A percentile compares a stretch with the other conserved stretches of the same genome.
Evolutionary conservation across 1,284 basidiomycete genomes (phyloP).

Genomic region (Trichosporon ovoides): DNA sequence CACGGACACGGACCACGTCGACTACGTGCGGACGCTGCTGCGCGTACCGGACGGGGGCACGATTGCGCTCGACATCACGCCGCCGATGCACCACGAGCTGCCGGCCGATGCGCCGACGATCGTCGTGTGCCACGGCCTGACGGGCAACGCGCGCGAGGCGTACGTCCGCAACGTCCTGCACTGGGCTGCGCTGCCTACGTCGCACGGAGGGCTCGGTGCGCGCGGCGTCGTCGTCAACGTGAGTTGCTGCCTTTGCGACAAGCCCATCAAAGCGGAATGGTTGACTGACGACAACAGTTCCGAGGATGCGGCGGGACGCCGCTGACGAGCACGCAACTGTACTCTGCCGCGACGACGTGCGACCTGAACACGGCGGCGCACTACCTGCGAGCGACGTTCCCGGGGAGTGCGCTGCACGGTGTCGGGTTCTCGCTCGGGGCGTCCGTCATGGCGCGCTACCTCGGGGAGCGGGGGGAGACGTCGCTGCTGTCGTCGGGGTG

Average conservation of each 20-base stretch:
- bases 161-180: constrained; percentile 77
- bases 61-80: constrained; percentile 53
- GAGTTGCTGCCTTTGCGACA: constrained; percentile 14
- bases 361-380: constrained; percentile 77
- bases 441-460: constrained; percentile 83
- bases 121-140: constrained; percentile 72
- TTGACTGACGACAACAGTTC: constrained; percentile 51
- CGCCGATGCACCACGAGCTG: constrained; percentile 52
- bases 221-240: constrained; percentile 78
- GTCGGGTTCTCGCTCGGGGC: constrained; percentile 93
- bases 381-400: constrained; percentile 69
- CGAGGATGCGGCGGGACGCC: constrained; percentile 87
- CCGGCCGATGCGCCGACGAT: constrained; percentile 68
- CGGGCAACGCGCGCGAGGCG: constrained; percentile 82
- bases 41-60: constrained; percentile 65
- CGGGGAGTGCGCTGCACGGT: constrained; percentile 74
- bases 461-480: constrained; percentile 75
- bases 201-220: constrained; percentile 75
- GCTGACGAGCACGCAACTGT: constrained; percentile 64
- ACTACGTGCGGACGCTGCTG: constrained; percentile 62
- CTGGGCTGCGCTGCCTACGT: constrained; percentile 59
- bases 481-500: constrained; percentile 72
- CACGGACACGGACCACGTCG: constrained; percentile 62
- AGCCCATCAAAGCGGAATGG: not conserved
- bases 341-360: constrained; percentile 73